Evolutionary conservation across 306 rosid species (phyloP), one percentile per base, ranked within the genome.

Genomic region (Cyclanthera cordifolia): DNA sequence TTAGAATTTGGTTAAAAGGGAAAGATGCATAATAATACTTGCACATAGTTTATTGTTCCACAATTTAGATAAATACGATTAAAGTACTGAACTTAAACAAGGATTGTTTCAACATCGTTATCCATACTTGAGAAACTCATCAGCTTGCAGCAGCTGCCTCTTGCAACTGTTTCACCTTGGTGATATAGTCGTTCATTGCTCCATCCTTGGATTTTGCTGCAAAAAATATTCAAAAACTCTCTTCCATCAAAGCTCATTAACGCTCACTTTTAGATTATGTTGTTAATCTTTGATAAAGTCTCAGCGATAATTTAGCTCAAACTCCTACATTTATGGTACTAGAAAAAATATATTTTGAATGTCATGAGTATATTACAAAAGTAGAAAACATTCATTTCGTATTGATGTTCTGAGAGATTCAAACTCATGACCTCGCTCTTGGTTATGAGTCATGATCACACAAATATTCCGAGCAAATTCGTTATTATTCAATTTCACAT

Each of bases 91-190:
- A 65, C 70, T 65, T 24, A 65, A 65, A 66, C 23, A 66, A 46
- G 23, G 37, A 66, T 66, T 66, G 46, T 66, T 66, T 46, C 37
- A 46, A 46, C 51, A 66, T 46, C 54, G 15, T 66, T 24, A 37
- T 45, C 16, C 41, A 46, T 46, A 46, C 54, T 66, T 17, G 1
- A 45, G 70, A 46, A 45, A 49, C 32, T 14, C 54, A 43, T 89
- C 84, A 89, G 73, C 77, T 79, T 37, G 77, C 11, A 47, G 86
- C 85, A 3, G 93, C 93, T 68, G 28, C 90, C 82, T 88, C 99
- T 80, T 69, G 82, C 75, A 93, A 72, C 77, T 90, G 96, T 79
- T 93, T 93, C 88, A 93, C 96, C 88, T 90, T 90, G 54, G 95
- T 90, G 79, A 87, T 76, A 57, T 93, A 93, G 74, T 93, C 99